phyloP scores from a whole-genome alignment of 163 green algal species.

The Chlamydomonas reinhardtii region DNA sequence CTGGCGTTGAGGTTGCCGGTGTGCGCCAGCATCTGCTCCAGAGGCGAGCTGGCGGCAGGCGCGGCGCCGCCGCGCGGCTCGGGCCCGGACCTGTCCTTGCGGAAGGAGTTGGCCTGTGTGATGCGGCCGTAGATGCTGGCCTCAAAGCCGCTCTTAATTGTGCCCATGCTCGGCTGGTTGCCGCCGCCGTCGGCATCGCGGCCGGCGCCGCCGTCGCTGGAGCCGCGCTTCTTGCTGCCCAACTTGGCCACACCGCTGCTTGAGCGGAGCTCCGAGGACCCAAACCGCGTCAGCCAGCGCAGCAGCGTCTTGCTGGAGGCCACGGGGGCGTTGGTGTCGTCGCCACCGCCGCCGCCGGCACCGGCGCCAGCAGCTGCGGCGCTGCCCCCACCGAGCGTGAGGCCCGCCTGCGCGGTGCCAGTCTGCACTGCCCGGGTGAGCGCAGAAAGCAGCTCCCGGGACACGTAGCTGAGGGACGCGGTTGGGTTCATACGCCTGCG shows the following conservation, averaged over 20 bases:
- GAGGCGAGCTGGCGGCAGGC: not conserved
- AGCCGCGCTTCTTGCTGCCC: not conserved
- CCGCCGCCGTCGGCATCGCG: not conserved
- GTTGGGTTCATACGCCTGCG: slow-evolving; percentile 11
- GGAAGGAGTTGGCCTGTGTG: not conserved
- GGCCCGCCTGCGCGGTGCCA: not conserved
- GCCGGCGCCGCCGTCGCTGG: not conserved
- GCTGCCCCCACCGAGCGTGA: not conserved
- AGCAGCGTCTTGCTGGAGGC: too few species aligned
- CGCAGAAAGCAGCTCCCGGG: not conserved
- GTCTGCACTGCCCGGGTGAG: slow-evolving; percentile 4
- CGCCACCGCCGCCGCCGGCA: too few species aligned
- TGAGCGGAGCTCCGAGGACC: too few species aligned
- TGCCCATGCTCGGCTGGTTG: not conserved
- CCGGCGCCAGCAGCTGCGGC: not conserved
- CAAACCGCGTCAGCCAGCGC: too few species aligned
- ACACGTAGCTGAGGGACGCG: slow-evolving; percentile 9
- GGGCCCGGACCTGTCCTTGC: too few species aligned
- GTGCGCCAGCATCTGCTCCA: not conserved
- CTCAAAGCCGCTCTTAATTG: not conserved
- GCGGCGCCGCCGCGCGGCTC: too few species aligned
- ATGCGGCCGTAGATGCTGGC: not conserved
- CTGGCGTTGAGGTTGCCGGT: not conserved
- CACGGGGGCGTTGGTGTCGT: too few species aligned
- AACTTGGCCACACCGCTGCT: not conserved